Evolutionary conservation across 176 grass and related monocot genomes (phyloP), one percentile per base, ranked within the genome.

Genomic region (Tuctoria greenei): DNA sequence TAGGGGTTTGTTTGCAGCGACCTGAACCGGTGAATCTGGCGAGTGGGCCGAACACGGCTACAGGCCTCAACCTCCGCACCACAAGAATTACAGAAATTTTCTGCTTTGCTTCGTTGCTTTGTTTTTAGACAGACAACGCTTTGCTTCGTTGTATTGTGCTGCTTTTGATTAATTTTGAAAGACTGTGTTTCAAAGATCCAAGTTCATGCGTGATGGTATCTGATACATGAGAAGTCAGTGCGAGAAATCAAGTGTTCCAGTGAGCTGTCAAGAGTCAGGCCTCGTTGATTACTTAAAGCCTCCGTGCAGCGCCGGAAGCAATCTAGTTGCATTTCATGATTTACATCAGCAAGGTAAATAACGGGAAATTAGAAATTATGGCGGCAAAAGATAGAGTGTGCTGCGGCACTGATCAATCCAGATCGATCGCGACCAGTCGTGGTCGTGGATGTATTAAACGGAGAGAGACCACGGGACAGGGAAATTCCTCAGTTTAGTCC

Each of bases 11-110:
- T n/a, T 35, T 18, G 7, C 3, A 20, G 25, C 66, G 66, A 77
- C 66, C 58, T 81, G 52, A 36, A 64, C 56, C 72, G 38, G 39
- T 34, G 38, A 82, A 72, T 18, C 25, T 39, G 57, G 47, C 39
- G 26, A 2, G 25, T 66, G 52, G 67, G 52, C 74, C 79, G 61
- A 54, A 10, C 5, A 8, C 31, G 31, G 31, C 31, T 31, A 31
- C 54, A 24, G 13, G 24, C 31, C 40, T 51, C 52, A 40, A 75
- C 77, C 3, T 71, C n/a, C 46, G 0, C 11, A 11, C 46, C 20
- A 47, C 49, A 4, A 4, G 7, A 56, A 64, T 40, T 20, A 38
- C 18, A 20, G 37, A 21, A 40, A 26, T 55, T 44, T 66, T 13
- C 71, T 52, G 37, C 35, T 41, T 55, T 11, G 60, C 43, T 31